phyloP scores from a whole-genome alignment of 2,329 filamentous ascomycete species.

The Diaporthe longicolla region DNA sequence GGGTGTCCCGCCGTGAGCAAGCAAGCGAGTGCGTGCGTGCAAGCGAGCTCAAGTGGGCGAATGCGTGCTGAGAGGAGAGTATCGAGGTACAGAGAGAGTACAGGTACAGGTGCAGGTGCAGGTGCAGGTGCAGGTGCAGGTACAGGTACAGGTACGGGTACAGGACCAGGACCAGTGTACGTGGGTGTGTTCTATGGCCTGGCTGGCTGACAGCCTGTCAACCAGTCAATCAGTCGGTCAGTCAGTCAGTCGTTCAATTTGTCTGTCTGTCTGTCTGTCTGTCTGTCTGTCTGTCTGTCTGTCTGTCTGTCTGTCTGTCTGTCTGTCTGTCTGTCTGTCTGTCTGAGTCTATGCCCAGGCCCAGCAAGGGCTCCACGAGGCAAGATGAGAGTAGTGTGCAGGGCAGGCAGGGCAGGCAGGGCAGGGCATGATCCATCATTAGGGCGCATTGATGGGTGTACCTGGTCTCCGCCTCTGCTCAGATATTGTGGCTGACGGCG shows the following conservation, averaged over 20 bases:
- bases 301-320: neutral
- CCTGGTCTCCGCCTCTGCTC: conserved; percentile 27
- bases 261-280: neutral
- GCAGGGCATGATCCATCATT: conserved; percentile 26
- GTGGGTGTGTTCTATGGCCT: neutral
- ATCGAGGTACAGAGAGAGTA: too few species aligned
- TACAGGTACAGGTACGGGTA: neutral
- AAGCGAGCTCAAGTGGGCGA: neutral
- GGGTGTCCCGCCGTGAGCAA: neutral
- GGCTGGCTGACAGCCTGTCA: neutral
- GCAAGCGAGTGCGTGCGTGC: neutral
- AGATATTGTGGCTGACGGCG: conserved; percentile 33
- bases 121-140: neutral
- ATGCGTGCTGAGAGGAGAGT: neutral
- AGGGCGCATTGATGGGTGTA: conserved; percentile 33
- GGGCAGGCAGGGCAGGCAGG: neutral
- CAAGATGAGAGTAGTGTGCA: conserved; percentile 13
- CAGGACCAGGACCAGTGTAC: neutral
- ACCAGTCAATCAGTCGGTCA: conserved; percentile 5
- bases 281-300: neutral
- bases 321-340: neutral
- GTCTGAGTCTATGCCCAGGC: too few species aligned
- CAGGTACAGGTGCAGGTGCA: too few species aligned
- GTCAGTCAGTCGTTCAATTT: neutral
- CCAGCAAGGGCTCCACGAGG: conserved; percentile 24